Conservation (phyloP, 495 filamentous ascomycete species). For the Coniosporium apollinis region DNA sequence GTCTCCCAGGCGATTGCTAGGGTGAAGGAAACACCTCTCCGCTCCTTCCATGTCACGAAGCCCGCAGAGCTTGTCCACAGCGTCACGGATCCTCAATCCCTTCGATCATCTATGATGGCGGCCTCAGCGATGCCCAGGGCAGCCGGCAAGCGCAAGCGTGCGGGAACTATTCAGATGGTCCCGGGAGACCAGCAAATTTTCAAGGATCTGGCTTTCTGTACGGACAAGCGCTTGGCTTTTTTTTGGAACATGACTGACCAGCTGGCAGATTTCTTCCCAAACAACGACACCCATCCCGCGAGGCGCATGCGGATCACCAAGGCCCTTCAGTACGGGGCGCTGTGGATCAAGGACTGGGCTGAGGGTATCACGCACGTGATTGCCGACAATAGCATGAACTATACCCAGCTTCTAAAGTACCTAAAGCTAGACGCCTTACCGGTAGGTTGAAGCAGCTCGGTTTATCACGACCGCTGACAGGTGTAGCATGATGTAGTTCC, state of each 20-base stretch:
- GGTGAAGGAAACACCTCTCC: background rate
- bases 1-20: background rate
- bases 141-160: conserved; percentile 33
- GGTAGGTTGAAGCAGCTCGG: conserved; percentile 20
- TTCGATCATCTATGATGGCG: background rate
- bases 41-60: background rate
- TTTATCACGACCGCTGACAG: conserved; percentile 15
- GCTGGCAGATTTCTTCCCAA: conserved; percentile 55
- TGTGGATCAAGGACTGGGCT: conserved; percentile 39
- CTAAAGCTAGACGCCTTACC: conserved; percentile 35
- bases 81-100: background rate
- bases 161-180: conserved; percentile 22
- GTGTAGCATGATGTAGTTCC: conserved; percentile 33
- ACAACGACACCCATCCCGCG: conserved; percentile 49
- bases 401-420: conserved; percentile 44
- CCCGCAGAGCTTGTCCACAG: background rate
- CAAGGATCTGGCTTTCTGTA: conserved; percentile 45
- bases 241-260: background rate
- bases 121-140: conserved; percentile 5
- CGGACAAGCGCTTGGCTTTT: conserved; percentile 7
- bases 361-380: conserved; percentile 49
- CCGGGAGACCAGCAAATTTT: conserved; percentile 51
- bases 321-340: conserved; percentile 59
- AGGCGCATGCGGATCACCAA: conserved; percentile 56
- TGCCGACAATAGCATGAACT: conserved; percentile 53